Conservation (phyloP, 139 green algal species). For the Choricystis sp. region DNA sequence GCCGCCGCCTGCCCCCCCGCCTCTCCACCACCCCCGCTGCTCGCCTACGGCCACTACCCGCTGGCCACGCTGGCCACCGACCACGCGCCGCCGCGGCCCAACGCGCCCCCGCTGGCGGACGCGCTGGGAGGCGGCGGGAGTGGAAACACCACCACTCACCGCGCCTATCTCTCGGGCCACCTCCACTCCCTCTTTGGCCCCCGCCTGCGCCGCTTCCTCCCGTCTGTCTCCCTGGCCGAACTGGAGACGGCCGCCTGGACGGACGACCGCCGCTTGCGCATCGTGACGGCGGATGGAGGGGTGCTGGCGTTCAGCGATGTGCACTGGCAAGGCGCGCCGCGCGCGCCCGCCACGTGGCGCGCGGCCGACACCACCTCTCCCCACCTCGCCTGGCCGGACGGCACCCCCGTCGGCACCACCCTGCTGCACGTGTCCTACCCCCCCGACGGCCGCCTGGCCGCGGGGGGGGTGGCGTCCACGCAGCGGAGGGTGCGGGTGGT, state of each 20-base stretch:
- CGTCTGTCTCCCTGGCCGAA: background rate
- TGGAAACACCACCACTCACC: constrained; percentile 9
- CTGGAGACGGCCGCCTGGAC: background rate
- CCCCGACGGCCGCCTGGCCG: too few species aligned
- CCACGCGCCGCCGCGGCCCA: background rate
- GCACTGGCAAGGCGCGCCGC: too few species aligned
- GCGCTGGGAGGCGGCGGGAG: constrained; percentile 5
- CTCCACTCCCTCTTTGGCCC: constrained; percentile 45
- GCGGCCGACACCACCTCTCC: too few species aligned
- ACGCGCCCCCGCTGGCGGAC: constrained; percentile 2
- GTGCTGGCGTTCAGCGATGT: background rate
- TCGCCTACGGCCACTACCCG: constrained; percentile 49
- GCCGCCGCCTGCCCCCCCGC: background rate
- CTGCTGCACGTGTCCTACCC: too few species aligned
- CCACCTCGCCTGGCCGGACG: too few species aligned
- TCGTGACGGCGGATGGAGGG: background rate
- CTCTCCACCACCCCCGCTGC: constrained; percentile 4
- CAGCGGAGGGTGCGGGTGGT: too few species aligned
- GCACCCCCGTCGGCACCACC: too few species aligned
- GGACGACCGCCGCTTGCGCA: background rate
- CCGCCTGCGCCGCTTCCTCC: constrained; percentile 28
- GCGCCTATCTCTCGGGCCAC: constrained; percentile 38
- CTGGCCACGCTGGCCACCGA: constrained; percentile 19
- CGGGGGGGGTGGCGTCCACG: too few species aligned
- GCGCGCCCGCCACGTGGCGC: too few species aligned